A percentile compares a stretch with the other conserved stretches of the same genome.
Conservation (phyloP, 768 basidiomycete species). For the Suillus clintonianus region DNA sequence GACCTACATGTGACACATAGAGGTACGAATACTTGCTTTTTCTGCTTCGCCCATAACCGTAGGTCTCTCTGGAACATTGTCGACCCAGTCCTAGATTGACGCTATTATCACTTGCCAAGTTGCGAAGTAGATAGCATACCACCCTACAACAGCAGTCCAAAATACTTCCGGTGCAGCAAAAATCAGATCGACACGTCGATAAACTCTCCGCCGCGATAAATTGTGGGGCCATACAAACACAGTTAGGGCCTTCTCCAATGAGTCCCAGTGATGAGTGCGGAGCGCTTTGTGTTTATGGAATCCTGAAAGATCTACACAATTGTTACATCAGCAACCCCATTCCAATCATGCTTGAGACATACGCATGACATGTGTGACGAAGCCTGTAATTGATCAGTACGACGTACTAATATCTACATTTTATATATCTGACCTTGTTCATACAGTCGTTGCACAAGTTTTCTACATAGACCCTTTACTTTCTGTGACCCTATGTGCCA, state of each 20-base stretch:
- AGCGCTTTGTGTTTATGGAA: constrained; percentile 59
- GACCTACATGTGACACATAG: too few relatives aligned
- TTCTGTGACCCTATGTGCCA: constrained; percentile 41
- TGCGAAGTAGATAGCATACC: constrained; percentile 44
- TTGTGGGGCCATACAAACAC: constrained; percentile 67
- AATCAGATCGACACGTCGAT: constrained; percentile 83
- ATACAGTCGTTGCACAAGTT: constrained; percentile 58
- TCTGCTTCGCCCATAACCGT: constrained; percentile 67
- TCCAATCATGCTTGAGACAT: constrained; percentile 24
- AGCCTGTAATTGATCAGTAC: constrained; percentile 39
- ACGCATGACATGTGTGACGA: constrained; percentile 88
- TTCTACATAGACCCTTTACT: constrained; percentile 64
- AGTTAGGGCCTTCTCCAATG: constrained; percentile 82
- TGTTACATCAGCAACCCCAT: neutral
- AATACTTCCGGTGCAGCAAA: constrained; percentile 76
- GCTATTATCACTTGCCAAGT: neutral
- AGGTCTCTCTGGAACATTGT: constrained; percentile 90
- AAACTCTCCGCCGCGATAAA: constrained; percentile 37
- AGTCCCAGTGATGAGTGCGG: constrained; percentile 67
- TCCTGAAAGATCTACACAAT: constrained; percentile 53
- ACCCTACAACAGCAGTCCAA: constrained; percentile 89
- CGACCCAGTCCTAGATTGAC: constrained; percentile 69
- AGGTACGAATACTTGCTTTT: constrained; percentile 41
- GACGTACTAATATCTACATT: neutral
- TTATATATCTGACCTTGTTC: constrained; percentile 48